Base-by-base conservation (phyloP, 2,329 filamentous ascomycete genomes). In the Dactylellina leptospora region DNA sequence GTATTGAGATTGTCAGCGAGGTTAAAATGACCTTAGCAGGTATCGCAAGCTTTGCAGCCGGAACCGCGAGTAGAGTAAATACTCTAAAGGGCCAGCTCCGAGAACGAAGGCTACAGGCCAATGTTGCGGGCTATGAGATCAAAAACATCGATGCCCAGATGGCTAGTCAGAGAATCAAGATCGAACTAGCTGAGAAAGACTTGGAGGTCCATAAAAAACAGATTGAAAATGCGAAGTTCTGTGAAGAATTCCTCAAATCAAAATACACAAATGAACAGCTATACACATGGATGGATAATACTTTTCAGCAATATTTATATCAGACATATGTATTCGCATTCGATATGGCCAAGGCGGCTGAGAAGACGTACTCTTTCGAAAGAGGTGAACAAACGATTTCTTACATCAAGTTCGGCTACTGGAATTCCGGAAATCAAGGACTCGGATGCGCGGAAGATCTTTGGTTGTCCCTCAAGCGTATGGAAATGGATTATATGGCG, bases 391-490 rank as follows among this genome's bases (percentile, higher is more conserved):
- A 53, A 5, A 23, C 22, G 1, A 51, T 36, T 2, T 22, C 33
- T 1, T 58, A 48, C 6, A 50, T 50, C 3, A 38, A 59, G 20
- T 38, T 18, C 8, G 54, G 23, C 13, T 81, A 11, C 76, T 77
- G 4, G 80, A 73, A 30, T 71, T 1, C 30, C 79, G 3, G 81
- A 78, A 70, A 80, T 81, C 73, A 73, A 80, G 36, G 80, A 81
- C 76, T 68, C 13, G 11, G 27, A n/a, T 20, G 76, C 5, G 79
- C 63, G 0, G 76, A 80, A 25, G 5, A 30, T 6, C 76, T 80
- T 0, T 75, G 47, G 3, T 75, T 80, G 0, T 75, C 45, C 16
- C 50, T 77, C 0, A 74, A 33, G 5, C 75, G 80, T 9, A 77
- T 77, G 56, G 51, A 70, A 20, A 45, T 80, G 11, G 76, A 77